phyloP scores from a whole-genome alignment of 805 yeast genomes.

The Ogataea haglerorum region DNA sequence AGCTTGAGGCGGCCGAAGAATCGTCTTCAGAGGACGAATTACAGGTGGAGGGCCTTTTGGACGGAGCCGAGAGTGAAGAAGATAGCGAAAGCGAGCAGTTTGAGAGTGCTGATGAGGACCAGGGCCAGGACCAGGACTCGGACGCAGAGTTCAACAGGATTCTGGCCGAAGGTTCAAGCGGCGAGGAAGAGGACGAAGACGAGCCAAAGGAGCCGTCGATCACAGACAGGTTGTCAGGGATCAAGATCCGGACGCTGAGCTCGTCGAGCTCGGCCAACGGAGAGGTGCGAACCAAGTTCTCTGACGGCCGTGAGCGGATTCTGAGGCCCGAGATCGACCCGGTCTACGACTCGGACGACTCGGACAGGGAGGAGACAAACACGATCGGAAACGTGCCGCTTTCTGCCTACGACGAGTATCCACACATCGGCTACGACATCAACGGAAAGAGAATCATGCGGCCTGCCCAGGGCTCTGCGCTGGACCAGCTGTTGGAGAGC shows the following conservation, averaged over 20 bases:
- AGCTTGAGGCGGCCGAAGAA: constrained; percentile 14
- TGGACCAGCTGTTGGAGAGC: constrained; percentile 82
- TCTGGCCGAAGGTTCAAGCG: constrained; percentile 41
- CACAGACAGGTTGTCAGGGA: constrained; percentile 52
- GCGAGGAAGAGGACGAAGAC: constrained; percentile 43
- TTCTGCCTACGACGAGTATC: constrained; percentile 93
- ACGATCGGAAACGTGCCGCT: constrained; percentile 93
- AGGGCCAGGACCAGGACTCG: constrained; percentile 38
- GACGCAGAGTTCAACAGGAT: constrained; percentile 63
- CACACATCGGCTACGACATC: constrained; percentile 94
- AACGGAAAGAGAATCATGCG: constrained; percentile 98
- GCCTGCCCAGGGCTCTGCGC: constrained; percentile 95
- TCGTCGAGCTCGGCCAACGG: constrained; percentile 29
- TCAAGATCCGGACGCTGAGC: constrained; percentile 49
- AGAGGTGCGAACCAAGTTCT: constrained; percentile 45
- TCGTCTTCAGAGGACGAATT: constrained; percentile 24
- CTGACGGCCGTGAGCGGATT: constrained; percentile 79
- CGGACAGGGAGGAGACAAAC: constrained; percentile 74
- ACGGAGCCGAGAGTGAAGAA: constrained; percentile 40
- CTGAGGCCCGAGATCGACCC: constrained; percentile 91
- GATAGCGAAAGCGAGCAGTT: constrained; percentile 24
- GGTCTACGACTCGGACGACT: constrained; percentile 90
- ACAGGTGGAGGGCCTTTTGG: constrained; percentile 37
- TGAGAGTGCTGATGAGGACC: constrained; percentile 31
- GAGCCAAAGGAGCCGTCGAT: constrained; percentile 55